phyloP scores from a whole-genome alignment of 2,329 filamentous ascomycete genomes.

The Xylaria sp. region DNA sequence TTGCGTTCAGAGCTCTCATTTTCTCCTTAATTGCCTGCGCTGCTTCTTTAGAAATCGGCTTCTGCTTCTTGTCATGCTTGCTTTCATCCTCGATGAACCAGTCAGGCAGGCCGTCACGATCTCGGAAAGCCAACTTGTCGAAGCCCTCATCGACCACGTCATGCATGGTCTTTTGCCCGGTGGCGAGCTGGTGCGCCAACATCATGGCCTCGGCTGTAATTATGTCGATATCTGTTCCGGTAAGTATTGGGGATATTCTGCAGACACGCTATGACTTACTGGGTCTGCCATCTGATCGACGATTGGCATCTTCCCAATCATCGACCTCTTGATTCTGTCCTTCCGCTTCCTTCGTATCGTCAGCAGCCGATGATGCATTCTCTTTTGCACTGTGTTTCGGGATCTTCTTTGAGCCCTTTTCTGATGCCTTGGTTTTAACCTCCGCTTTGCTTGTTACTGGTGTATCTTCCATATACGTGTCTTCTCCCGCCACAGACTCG shows the following conservation, averaged over 20 bases:
- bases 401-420: constrained; percentile 39
- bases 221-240: constrained; percentile 83
- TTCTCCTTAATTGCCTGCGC: constrained; percentile 96
- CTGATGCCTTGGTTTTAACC: constrained; percentile 34
- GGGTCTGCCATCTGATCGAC: constrained; percentile 69
- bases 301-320: constrained; percentile 74
- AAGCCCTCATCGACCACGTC: constrained; percentile 91
- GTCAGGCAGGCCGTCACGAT: constrained; percentile 89
- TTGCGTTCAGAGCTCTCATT: constrained; percentile 68
- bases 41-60: constrained; percentile 91
- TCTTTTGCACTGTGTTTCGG: constrained; percentile 39
- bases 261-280: constrained; percentile 55
- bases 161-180: constrained; percentile 79
- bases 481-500: constrained; percentile 46
- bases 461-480: constrained; percentile 44
- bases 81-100: constrained; percentile 97
- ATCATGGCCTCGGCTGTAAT: constrained; percentile 99
- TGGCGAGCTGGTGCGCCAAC: constrained; percentile 89
- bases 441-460: constrained; percentile 33
- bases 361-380: constrained; percentile 40
- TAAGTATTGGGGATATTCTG: constrained; percentile 36
- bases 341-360: constrained; percentile 61
- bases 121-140: constrained; percentile 91
- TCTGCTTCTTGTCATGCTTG: constrained; percentile 82
- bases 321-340: constrained; percentile 65